Evolutionary conservation across 371 early-diverging fungal genomes (phyloP).

Genomic region (Nosema granulosis): DNA sequence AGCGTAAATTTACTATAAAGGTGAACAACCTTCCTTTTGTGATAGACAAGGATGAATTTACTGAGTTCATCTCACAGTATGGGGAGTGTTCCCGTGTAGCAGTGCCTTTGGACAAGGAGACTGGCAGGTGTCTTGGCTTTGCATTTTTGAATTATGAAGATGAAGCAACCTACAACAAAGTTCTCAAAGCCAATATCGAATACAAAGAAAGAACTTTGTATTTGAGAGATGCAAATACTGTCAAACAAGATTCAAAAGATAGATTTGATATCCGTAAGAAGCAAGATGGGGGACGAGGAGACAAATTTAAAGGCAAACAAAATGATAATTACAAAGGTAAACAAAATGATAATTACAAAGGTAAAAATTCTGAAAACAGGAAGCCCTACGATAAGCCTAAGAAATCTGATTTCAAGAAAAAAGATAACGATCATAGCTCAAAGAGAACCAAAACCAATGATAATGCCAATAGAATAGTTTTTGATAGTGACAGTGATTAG

Average conservation of each 20-base stretch:
- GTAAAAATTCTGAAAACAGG: not conserved
- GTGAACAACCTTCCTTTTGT: slow-evolving; percentile 57
- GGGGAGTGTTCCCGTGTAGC: slow-evolving; percentile 44
- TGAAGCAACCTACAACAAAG: slow-evolving; percentile 37
- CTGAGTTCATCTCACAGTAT: slow-evolving; percentile 41
- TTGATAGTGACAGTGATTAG: slow-evolving; percentile 38
- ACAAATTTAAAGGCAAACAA: slow-evolving; percentile 12
- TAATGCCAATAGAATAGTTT: slow-evolving; percentile 18
- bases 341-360: not conserved
- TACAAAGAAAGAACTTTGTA: slow-evolving; percentile 63
- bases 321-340: not conserved
- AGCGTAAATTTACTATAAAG: slow-evolving; percentile 57
- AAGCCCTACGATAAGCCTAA: not conserved
- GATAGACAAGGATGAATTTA: slow-evolving; percentile 43
- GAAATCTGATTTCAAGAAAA: not conserved
- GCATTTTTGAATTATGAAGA: slow-evolving; percentile 54
- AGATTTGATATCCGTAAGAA: slow-evolving; percentile 30
- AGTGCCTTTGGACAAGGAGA: slow-evolving; percentile 53
- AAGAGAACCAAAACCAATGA: not conserved
- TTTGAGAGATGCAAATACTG: slow-evolving; percentile 42
- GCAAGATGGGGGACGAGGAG: slow-evolving; percentile 10
- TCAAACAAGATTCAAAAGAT: slow-evolving; percentile 16
- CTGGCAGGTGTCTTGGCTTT: slow-evolving; percentile 61
- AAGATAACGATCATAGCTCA: not conserved
- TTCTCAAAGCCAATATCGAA: slow-evolving; percentile 44